Percentiles rank a stretch among this genome's conserved stretches.
These are phyloP conservation scores for Fusarium brevicatenulatum DNA, from an alignment of 2,329 filamentous ascomycete species.

Conservation along the genomic window DNA sequence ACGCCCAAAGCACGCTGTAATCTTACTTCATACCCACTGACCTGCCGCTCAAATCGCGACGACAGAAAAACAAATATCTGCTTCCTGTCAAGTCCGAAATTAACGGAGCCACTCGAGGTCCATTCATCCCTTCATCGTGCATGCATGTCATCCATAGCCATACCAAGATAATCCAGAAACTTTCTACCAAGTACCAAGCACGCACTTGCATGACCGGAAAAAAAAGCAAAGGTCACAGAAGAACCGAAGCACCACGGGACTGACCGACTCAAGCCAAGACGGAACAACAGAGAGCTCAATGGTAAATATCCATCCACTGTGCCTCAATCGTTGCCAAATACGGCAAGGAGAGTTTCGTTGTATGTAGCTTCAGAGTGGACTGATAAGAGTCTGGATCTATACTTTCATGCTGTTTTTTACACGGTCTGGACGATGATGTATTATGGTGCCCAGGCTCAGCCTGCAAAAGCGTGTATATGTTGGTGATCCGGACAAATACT, in stretches of 20 bases:
- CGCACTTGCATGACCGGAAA: conserved; percentile 13
- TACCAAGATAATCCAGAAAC: conserved; percentile 9
- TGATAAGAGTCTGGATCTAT: background rate
- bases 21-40: conserved; percentile 33
- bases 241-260: conserved; percentile 6
- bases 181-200: background rate
- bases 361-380: background rate
- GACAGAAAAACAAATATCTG: conserved; percentile 9
- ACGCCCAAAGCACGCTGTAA: conserved; percentile 32
- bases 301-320: background rate
- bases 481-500: background rate
- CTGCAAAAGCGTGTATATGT: background rate
- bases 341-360: background rate
- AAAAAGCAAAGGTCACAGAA: conserved; percentile 15
- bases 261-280: conserved; percentile 2
- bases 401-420: background rate
- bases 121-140: conserved; percentile 17
- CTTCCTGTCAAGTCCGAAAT: conserved; percentile 14
- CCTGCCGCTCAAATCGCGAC: conserved; percentile 14
- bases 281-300: background rate
- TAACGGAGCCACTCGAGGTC: conserved; percentile 25
- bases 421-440: conserved; percentile 4
- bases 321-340: background rate
- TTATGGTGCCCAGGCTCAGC: background rate
- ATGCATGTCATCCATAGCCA: conserved; percentile 34